Percentiles rank a stretch among this genome's conserved stretches.
phyloP scores from a whole-genome alignment of 208 protist genomes.

The Crithidia acanthocephali region DNA sequence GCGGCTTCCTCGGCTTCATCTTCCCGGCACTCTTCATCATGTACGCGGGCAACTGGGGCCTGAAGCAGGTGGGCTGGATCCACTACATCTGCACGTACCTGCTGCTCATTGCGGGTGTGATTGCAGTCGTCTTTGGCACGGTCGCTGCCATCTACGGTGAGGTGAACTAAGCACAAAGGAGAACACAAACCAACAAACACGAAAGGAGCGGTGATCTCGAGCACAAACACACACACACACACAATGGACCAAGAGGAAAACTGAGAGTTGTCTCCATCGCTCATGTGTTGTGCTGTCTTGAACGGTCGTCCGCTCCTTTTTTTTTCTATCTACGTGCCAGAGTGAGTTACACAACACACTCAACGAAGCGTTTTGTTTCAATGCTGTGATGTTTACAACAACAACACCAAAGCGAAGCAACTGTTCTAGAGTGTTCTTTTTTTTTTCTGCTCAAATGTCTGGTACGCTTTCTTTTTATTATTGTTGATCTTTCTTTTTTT shows the following conservation, averaged over 20 bases:
- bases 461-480: slow-evolving; percentile 9
- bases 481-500: slow-evolving; percentile 18
- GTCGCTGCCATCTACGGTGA: slow-evolving; percentile 59
- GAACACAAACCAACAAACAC: too few relatives aligned
- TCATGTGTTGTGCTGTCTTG: too few relatives aligned
- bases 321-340: too few relatives aligned
- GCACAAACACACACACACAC: not conserved
- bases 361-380: too few relatives aligned
- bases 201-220: not conserved
- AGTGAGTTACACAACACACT: too few relatives aligned
- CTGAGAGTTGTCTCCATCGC: too few relatives aligned
- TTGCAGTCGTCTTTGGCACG: slow-evolving; percentile 76
- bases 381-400: too few relatives aligned
- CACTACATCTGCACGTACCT: slow-evolving; percentile 77
- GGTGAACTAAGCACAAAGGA: slow-evolving; percentile 24
- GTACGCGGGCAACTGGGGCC: slow-evolving; percentile 71
- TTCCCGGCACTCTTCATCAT: slow-evolving; percentile 85
- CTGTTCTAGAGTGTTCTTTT: not conserved
- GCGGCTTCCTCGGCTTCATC: slow-evolving; percentile 84
- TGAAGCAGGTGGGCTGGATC: slow-evolving; percentile 58
- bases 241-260: too few relatives aligned
- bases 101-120: slow-evolving; percentile 75
- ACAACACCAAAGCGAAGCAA: too few relatives aligned
- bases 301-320: too few relatives aligned
- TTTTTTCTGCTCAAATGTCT: not conserved